Base-by-base conservation (phyloP, 345 rosid genomes). In the Zanthoxylum bungeanum region DNA sequence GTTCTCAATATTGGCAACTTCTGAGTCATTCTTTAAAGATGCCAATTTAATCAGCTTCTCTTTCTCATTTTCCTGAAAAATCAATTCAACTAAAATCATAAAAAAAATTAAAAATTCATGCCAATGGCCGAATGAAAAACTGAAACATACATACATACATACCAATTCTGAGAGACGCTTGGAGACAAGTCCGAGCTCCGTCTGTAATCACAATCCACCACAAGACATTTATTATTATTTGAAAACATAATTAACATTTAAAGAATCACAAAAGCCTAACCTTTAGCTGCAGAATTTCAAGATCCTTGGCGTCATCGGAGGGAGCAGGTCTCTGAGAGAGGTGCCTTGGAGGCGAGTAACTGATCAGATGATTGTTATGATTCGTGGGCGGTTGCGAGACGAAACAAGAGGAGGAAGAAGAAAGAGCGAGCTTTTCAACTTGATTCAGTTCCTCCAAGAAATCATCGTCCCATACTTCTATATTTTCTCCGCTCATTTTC, bases 321-420 rank as follows among this genome's bases (percentile, higher is more conserved):
- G 31, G 55, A 4, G 52, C 76, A 16, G 77, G 66, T 74, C 88
- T 74, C 65, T 90, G 98, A 31, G 93, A 86, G 71, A 94, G 89
- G 73, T 73, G 79, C 51, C 96, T 85, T 7, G 98, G 98, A 49
- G 98, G 98, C 53, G 98, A 94, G 78, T 81, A 82, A 80, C 80
- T 81, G 39, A 73, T 1, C 60, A 57, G 53, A 36, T 10, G 65
- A 79, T 56, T 56, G 1, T 27, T 14, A 17, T 17, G 2, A 57
- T 28, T 34, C 69, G 63, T 2, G 56, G 78, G 46, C 31, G 57
- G 58, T 3, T 10, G 81, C 16, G 53, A 74, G 3, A 37, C 77
- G 25, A 22, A 19, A 24, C 53, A 37, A 59, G 62, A 36, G 68
- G 74, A 24, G 10, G 70, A 66, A 17, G 76, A 52, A 56, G 89